phyloP scores from a whole-genome alignment of 371 early-diverging fungal genomes.

The Saksenaea oblongispora region DNA sequence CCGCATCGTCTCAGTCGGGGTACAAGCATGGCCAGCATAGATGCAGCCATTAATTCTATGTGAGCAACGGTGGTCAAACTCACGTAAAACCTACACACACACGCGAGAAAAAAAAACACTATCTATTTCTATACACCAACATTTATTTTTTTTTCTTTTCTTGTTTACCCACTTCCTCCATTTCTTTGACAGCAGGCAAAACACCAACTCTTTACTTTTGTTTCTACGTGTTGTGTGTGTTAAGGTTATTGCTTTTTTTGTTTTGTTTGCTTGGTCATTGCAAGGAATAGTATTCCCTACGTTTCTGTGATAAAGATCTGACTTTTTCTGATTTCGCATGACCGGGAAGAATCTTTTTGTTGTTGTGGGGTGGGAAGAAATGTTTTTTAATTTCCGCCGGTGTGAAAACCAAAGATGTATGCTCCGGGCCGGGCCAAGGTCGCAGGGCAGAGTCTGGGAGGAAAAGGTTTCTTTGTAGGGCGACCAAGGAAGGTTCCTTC shows the following conservation, averaged over 20 bases:
- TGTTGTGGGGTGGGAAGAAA: neutral
- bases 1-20: slow-evolving; percentile 1
- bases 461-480: neutral
- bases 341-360: no score
- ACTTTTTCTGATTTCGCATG: no score
- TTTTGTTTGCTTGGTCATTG: neutral
- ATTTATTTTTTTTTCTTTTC: neutral
- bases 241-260: neutral
- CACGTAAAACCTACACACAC: no score
- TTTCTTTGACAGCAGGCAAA: neutral
- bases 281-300: neutral
- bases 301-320: neutral
- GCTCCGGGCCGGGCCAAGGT: neutral
- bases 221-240: no score
- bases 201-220: no score
- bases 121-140: neutral
- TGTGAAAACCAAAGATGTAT: neutral
- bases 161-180: neutral
- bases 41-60: slow-evolving; percentile 1
- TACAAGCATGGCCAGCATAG: slow-evolving; percentile 2
- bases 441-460: neutral
- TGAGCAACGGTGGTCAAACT: neutral
- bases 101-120: neutral
- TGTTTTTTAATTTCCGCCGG: neutral
- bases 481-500: slow-evolving; percentile 2